Evolutionary conservation across 2,329 filamentous ascomycete genomes (phyloP), one percentile per base, ranked within the genome.

Genomic region (Colletotrichum caudatum): DNA sequence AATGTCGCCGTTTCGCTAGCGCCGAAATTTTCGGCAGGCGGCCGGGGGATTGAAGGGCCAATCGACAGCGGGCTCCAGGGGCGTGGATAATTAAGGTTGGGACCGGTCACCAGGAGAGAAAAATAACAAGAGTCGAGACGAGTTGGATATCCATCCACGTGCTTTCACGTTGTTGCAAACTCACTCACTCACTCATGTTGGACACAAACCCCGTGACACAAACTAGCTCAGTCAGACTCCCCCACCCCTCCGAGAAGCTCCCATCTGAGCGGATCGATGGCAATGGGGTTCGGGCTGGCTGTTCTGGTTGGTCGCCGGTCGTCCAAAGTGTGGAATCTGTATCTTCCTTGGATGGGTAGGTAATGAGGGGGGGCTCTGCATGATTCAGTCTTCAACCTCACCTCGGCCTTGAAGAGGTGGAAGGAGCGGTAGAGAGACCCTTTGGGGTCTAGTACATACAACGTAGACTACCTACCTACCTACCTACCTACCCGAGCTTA

Each of bases 301-400:
- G 16, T 50, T 44, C 46, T 71, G 58, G 69, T 68, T 63, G 64
- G 69, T 68, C 64, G 63, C 64, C 37, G 64, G 53, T 44, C 68
- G 62, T 67, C 63, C 50, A 41, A 58, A 53, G 51, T 16, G 14
- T 18, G 8, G 9, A 18, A 33, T 41, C 23, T 53, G 35, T 39
- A 18, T 41, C 51, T 35, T 37, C 12, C n/a, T 33, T 26, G 48
- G 29, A 29, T 26, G 48, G 29, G 5, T 37, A 11, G 39, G n/a
- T n/a, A 16, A 50, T n/a, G 44, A 23, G 50, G n/a, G 18, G 50
- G n/a, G 18, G 51, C 29, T 35, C 18, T 35, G 29, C 51, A 54
- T 54, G 51, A 54, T 35, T 35, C 51, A 54, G 51, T 54, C 51
- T 54, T 54, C 51, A 54, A 35, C 51, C 18, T 35, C 29, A 54